phyloP scores from a whole-genome alignment of 768 basidiomycete species.

The Phaeolepiota aurea region DNA sequence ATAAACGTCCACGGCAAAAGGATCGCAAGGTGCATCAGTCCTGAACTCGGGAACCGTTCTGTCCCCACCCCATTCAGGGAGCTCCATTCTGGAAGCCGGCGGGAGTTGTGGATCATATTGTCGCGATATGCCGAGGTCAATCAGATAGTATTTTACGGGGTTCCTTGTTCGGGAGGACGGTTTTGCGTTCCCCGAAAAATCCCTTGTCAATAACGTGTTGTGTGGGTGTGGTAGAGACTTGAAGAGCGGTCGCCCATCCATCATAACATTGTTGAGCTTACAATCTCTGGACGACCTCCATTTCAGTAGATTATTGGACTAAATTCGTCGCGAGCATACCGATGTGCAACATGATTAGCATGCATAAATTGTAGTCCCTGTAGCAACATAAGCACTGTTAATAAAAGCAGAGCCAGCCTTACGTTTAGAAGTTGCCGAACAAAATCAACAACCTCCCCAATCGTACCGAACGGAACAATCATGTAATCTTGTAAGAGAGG shows the following conservation, averaged over 20 bases:
- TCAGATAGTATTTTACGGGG: conserved; percentile 13
- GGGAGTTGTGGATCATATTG: conserved; percentile 6
- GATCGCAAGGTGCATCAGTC: conserved; percentile 8
- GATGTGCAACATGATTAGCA: neutral
- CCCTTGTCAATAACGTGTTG: no score
- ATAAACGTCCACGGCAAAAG: conserved; percentile 23
- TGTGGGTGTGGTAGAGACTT: conserved; percentile 7
- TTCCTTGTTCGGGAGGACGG: conserved; percentile 9
- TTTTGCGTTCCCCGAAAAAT: conserved; percentile 4
- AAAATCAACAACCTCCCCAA: neutral
- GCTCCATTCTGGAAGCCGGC: conserved; percentile 1
- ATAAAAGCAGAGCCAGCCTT: conserved; percentile 11
- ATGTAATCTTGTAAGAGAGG: neutral
- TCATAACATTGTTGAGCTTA: conserved; percentile 12
- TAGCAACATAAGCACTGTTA: neutral
- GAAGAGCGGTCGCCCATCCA: conserved; percentile 4
- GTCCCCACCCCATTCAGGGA: conserved; percentile 13
- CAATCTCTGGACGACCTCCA: conserved; percentile 10
- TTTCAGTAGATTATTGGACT: no score
- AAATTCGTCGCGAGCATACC: neutral
- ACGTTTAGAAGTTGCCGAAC: neutral
- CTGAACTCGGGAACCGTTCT: conserved; percentile 23
- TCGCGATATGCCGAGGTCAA: conserved; percentile 16
- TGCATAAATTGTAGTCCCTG: neutral
- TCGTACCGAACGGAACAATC: neutral